These are phyloP conservation scores for Irpex lacteus DNA, from an alignment of 1,284 basidiomycete genomes.

Conservation along the genomic window DNA sequence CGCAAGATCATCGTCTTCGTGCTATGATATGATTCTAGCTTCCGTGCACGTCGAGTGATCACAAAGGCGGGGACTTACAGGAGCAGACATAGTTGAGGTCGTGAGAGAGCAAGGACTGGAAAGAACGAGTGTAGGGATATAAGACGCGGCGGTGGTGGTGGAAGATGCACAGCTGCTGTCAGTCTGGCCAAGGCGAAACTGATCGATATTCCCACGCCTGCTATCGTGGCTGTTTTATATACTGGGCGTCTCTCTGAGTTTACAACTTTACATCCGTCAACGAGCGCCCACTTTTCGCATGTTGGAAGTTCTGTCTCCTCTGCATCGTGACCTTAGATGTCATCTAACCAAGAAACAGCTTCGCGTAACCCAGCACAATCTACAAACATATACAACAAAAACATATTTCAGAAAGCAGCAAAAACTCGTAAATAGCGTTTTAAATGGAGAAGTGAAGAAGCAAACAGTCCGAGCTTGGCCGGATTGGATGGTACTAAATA, in stretches of 20 bases:
- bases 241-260: constrained; percentile 15
- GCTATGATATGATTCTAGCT: constrained; percentile 23
- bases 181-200: constrained; percentile 12
- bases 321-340: background rate
- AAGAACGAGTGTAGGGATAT: constrained; percentile 1
- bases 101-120: constrained; percentile 1
- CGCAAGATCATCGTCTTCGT: constrained; percentile 66
- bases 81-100: constrained; percentile 15
- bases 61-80: background rate
- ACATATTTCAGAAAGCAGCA: background rate
- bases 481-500: background rate
- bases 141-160: constrained; percentile 11
- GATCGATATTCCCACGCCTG: constrained; percentile 36
- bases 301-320: background rate
- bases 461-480: too few relatives aligned
- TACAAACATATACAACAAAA: background rate
- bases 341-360: background rate
- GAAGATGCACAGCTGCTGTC: constrained; percentile 9
- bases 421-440: background rate
- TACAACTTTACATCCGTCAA: background rate
- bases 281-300: background rate
- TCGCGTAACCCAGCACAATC: background rate
- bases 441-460: background rate
- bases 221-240: constrained; percentile 20
- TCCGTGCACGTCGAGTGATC: background rate